Conservation (phyloP, 2,329 filamentous ascomycete genomes). For the Leptographium radiaticola region DNA sequence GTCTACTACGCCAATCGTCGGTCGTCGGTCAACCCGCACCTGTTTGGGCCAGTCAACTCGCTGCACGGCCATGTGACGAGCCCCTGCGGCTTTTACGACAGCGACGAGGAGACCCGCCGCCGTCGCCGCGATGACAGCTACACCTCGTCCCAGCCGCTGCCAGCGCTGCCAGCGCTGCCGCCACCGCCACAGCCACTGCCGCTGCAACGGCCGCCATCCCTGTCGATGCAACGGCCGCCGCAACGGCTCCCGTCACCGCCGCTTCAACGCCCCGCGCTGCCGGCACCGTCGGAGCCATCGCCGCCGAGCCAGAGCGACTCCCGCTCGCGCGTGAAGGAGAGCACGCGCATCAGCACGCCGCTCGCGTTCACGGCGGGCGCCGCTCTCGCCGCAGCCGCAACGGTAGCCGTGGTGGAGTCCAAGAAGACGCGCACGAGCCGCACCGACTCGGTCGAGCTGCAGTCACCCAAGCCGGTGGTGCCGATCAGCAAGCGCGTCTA, state of each 20-base stretch:
- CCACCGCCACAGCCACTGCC: not conserved
- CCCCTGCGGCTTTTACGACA: constrained; percentile 41
- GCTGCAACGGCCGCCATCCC: too few species aligned
- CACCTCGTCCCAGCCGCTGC: too few species aligned
- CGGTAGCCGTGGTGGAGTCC: not conserved
- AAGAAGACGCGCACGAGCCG: not conserved
- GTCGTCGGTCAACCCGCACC: constrained; percentile 41
- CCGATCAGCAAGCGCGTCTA: constrained; percentile 61
- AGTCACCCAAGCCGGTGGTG: constrained; percentile 69
- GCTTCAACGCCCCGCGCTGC: not conserved
- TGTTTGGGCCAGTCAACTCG: constrained; percentile 50
- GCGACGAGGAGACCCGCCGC: constrained; percentile 14
- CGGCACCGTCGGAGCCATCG: not conserved
- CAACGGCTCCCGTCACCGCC: too few species aligned
- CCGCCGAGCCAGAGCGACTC: constrained; percentile 11
- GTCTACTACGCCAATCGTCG: constrained; percentile 16
- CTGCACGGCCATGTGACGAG: constrained; percentile 40
- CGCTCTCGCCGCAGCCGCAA: not conserved
- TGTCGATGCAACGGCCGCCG: too few species aligned
- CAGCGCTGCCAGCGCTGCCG: not conserved
- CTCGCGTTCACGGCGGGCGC: not conserved
- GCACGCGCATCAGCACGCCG: not conserved
- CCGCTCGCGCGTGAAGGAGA: not conserved
- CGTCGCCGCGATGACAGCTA: not conserved
- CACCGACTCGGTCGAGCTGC: constrained; percentile 36